Evolutionary conservation across 2,329 filamentous ascomycete genomes (phyloP), one percentile per base, ranked within the genome.

Genomic region (Diaporthe vexans): DNA sequence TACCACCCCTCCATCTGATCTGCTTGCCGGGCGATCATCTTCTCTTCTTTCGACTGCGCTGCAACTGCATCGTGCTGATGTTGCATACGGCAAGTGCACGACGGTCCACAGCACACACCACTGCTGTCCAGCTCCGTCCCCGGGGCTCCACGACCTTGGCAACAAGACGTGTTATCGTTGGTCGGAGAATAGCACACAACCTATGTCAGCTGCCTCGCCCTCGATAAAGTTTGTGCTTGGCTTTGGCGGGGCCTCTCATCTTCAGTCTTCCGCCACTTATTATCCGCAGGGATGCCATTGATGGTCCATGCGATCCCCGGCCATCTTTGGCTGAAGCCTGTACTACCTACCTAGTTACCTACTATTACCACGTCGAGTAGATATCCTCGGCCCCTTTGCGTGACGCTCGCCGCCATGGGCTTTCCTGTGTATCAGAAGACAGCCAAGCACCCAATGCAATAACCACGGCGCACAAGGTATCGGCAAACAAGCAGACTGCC

Each of bases 151-250:
- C 33, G 63, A 29, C 48, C 48, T 68, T 46, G 59, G 33, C 48
- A 37, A 40, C 15, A 33, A 54, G 17, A 26, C 35, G 61, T 52
- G 19, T 19, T 24, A 8, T 51, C 33, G 43, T 24, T 35, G 43
- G 46, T 68, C 63, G 63, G 63, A 13, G 52, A 54, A 68, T 26
- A 54, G n/a, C 33, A 40, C 48, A 68, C 26, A 35, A 24, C 33
- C 15, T 33, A 68, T 46, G 33, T 48, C 52, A 54, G 48, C 63
- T 40, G 26, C 24, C 17, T 54, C 33, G 26, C n/a, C 63, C 48
- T 68, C 63, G 63, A 68, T 68, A 68, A 54, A 54, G 63, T 68
- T 68, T 68, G 48, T 54, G 48, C 63, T 68, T 68, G 63, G 48
- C 63, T 68, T 68, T 68, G 63, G 48, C 63, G 48, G 63, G 40